A percentile compares a stretch with the other conserved stretches of the same genome.
Conservation (phyloP, 768 basidiomycete species). For the Lactarius evosmus region DNA sequence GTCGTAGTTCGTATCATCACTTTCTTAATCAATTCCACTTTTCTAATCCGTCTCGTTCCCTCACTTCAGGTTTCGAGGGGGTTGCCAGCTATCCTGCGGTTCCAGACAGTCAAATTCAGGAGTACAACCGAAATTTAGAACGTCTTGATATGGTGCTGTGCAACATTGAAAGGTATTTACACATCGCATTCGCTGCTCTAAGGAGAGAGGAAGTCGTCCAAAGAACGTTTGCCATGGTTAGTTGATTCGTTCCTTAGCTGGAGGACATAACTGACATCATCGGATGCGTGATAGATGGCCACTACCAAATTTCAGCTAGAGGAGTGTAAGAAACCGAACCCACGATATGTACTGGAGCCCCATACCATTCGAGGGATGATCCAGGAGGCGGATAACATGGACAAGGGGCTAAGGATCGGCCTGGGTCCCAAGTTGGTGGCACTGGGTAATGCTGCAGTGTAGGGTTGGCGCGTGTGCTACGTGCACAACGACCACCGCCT, state of each 20-base stretch:
- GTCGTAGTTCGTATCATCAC: background rate
- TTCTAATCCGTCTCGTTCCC: background rate
- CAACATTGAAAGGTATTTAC: slow-evolving; percentile 11
- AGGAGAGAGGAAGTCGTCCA: slow-evolving; percentile 1
- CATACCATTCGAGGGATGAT: slow-evolving; percentile 24
- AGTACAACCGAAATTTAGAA: slow-evolving; percentile 16
- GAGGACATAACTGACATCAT: background rate
- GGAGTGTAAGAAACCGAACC: slow-evolving; percentile 15
- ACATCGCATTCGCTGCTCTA: background rate
- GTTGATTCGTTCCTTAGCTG: background rate
- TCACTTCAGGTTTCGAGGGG: background rate
- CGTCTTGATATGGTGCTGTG: slow-evolving; percentile 9
- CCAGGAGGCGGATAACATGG: slow-evolving; percentile 24
- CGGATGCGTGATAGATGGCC: slow-evolving; percentile 6
- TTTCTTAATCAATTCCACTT: background rate
- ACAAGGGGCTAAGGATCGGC: slow-evolving; percentile 11
- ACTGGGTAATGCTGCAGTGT: background rate
- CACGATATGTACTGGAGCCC: slow-evolving; percentile 21
- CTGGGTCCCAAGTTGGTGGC: background rate
- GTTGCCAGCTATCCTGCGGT: background rate
- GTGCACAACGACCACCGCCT: too few species aligned
- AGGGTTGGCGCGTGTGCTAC: too few species aligned
- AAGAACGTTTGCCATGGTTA: slow-evolving; percentile 14
- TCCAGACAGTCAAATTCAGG: slow-evolving; percentile 8
- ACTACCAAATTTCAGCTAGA: slow-evolving; percentile 15